Evolutionary conservation across 768 basidiomycete species (phyloP).

Genomic region (Pleurotus sapidus): DNA sequence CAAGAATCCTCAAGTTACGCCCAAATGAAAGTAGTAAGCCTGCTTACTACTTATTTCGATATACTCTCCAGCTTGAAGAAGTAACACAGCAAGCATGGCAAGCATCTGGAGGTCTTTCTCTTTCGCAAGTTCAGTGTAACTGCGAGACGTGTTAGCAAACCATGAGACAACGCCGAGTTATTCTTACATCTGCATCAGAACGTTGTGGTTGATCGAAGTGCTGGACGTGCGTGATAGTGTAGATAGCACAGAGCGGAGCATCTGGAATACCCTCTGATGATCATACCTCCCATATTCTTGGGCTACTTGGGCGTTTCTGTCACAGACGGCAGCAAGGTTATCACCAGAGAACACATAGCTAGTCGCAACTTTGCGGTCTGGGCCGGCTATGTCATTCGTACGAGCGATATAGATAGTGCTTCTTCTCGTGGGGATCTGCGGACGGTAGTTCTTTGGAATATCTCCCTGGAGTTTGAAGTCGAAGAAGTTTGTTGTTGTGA

Average conservation of each 20-base stretch:
- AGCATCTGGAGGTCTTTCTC: conserved; percentile 78
- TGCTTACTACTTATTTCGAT: neutral
- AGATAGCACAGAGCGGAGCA: conserved; percentile 48
- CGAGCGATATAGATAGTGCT: conserved; percentile 60
- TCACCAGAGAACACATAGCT: conserved; percentile 54
- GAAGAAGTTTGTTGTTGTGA: conserved; percentile 35
- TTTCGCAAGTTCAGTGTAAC: conserved; percentile 37
- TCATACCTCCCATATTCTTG: conserved; percentile 56
- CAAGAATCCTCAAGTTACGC: too few species aligned
- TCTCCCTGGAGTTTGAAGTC: conserved; percentile 38
- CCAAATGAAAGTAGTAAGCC: too few species aligned
- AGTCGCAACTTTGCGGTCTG: conserved; percentile 56
- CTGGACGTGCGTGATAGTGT: conserved; percentile 14
- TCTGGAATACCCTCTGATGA: conserved; percentile 68
- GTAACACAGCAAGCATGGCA: conserved; percentile 69
- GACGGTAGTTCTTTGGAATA: conserved; percentile 36
- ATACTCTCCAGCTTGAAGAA: conserved; percentile 47
- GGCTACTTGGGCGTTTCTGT: conserved; percentile 60
- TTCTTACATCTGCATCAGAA: conserved; percentile 49
- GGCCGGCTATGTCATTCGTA: conserved; percentile 46
- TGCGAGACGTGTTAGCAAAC: conserved; percentile 14
- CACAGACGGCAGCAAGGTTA: conserved; percentile 48
- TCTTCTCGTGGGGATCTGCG: conserved; percentile 40
- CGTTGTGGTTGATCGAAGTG: conserved; percentile 28
- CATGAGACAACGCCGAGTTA: neutral